A percentile compares a stretch with the other conserved stretches of the same genome.
Evolutionary conservation across 805 yeast genomes (phyloP).

Genomic region (Candida namnaoensis): DNA sequence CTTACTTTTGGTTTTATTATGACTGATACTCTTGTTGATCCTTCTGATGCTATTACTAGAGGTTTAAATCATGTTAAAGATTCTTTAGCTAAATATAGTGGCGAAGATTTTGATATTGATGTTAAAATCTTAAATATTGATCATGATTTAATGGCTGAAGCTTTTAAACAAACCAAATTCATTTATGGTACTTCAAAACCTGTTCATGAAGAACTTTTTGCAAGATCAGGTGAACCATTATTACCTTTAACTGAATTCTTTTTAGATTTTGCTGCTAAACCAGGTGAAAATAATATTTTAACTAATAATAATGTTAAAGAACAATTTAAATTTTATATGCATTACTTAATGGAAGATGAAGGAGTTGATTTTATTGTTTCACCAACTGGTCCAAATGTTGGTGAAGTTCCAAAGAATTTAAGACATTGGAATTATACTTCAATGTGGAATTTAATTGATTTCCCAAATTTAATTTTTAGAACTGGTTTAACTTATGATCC

Average conservation of each 20-base stretch:
- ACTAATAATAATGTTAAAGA: conserved; percentile 52
- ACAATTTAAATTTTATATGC: conserved; percentile 45
- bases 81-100: conserved; percentile 30
- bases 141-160: conserved; percentile 46
- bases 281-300: conserved; percentile 53
- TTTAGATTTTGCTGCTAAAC: conserved; percentile 48
- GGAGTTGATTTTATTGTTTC: conserved; percentile 58
- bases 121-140: conserved; percentile 45
- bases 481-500: conserved; percentile 58
- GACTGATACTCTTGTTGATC: conserved; percentile 60
- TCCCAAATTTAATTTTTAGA: conserved; percentile 60
- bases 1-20: conserved; percentile 53
- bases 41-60: conserved; percentile 55
- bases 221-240: conserved; percentile 64
- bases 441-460: conserved; percentile 62
- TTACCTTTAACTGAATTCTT: conserved; percentile 56
- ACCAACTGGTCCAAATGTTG: conserved; percentile 62
- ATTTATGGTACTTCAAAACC: conserved; percentile 44
- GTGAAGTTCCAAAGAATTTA: conserved; percentile 56
- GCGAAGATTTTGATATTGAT: conserved; percentile 30
- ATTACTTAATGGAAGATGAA: conserved; percentile 41
- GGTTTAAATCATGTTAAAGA: conserved; percentile 43
- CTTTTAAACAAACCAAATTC: conserved; percentile 43
- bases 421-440: conserved; percentile 78
- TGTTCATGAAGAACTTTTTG: conserved; percentile 44